A percentile compares a stretch with the other conserved stretches of the same genome.
These are phyloP conservation scores for Cyclotella atomus DNA, from an alignment of 108 stramenopile species.

Conservation along the genomic window DNA sequence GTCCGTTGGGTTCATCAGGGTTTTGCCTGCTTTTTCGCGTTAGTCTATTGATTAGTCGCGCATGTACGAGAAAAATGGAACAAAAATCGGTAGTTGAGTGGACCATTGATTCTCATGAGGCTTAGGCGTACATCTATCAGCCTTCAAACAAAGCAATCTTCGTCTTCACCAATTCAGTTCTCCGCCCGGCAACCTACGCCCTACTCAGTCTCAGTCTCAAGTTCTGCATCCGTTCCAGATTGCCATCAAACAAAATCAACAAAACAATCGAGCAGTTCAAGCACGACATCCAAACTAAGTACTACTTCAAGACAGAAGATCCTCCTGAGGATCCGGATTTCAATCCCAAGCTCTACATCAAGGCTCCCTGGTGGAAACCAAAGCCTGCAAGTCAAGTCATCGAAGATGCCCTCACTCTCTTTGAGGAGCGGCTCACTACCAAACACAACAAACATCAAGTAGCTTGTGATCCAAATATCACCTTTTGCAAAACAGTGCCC, in stretches of 20 bases:
- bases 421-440: no score
- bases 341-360: conserved; percentile 5
- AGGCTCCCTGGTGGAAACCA: background rate
- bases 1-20: no score
- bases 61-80: no score
- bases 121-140: background rate
- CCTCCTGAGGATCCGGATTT: background rate
- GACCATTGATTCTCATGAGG: no score
- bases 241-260: background rate
- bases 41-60: no score
- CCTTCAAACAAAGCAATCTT: background rate
- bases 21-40: no score
- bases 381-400: background rate
- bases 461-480: no score
- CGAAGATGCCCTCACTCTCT: no score
- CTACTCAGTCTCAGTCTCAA: background rate
- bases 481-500: no score
- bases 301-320: background rate
- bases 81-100: no score
- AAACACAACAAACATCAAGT: no score
- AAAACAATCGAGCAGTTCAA: background rate
- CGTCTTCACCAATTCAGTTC: background rate
- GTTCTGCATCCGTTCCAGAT: background rate
- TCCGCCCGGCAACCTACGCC: background rate
- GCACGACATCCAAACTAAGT: background rate